Evolutionary conservation across 2,329 filamentous ascomycete genomes (phyloP), one percentile per base, ranked within the genome.

Genomic region (Xenosphaeropsis pyriputrescens): DNA sequence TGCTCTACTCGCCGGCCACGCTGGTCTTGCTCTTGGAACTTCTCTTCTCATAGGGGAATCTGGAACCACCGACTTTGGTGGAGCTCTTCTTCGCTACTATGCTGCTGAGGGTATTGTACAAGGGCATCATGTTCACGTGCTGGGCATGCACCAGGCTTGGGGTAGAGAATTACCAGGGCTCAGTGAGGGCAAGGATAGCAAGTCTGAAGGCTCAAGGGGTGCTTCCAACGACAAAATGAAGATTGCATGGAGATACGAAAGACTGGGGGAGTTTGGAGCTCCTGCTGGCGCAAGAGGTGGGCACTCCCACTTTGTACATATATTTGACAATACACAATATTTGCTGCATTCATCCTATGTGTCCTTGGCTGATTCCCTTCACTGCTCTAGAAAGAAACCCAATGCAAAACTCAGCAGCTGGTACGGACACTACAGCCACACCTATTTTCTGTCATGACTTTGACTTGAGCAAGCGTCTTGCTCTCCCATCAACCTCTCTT

Each of bases 201-300:
- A 62, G 32, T 61, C 58, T 39, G 50, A 53, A 8, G 55, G 52
- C 32, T 52, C 51, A 50, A 51, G 56, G 57, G 60, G 56, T 46
- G 30, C 55, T 2, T 51, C 59, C 2, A 67, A 68, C 12, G 82
- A 89, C 44, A 88, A 79, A 58, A 96, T 98, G 91, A 96, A 94
- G 63, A 98, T 98, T 63, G 91, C 91, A 3, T 98, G 91, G 91
- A 72, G 91, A 57, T 98, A 98, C 61, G 88, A 96, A 58, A 72
- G 76, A 26, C 59, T 96, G 38, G 81, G 82, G 13, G 79, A 81
- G 46, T 78, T 77, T 48, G 75, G 75, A 32, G 22, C 22, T 26
- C 22, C 22, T 26, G 68, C 66, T 41, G 60, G 67, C 37, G 57
- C 41, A 54, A 64, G 43, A 63, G 64, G 42, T 63, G 61, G 50